These are phyloP conservation scores for Polysphondylium violaceum DNA, from an alignment of 78 protist species.

Conservation along the genomic window DNA sequence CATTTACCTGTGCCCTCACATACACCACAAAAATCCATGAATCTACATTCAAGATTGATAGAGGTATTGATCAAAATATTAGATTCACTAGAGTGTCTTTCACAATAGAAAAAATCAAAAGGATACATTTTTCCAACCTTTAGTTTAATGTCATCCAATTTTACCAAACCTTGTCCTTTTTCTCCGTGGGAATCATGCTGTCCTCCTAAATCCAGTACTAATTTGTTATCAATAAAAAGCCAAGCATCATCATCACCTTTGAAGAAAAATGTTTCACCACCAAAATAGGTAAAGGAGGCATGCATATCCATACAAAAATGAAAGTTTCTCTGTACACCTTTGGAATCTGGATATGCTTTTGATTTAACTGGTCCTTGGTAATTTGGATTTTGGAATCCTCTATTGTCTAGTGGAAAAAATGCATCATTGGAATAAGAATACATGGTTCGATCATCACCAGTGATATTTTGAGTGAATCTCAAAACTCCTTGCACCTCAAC, in stretches of 20 bases:
- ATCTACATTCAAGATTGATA: constrained; percentile 44
- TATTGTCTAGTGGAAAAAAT: constrained; percentile 51
- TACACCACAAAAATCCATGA: too few relatives aligned
- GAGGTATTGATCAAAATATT: constrained; percentile 15
- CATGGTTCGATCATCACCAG: constrained; percentile 25
- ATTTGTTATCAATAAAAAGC: constrained; percentile 32
- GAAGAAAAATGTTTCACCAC: constrained; percentile 10
- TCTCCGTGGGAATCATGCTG: constrained; percentile 16
- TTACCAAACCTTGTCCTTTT: constrained; percentile 11
- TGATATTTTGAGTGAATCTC: neutral
- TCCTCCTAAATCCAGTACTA: constrained; percentile 57
- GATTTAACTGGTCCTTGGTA: neutral
- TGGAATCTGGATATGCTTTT: neutral
- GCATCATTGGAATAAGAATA: constrained; percentile 12
- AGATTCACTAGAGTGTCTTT: constrained; percentile 47
- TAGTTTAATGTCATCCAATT: constrained; percentile 9
- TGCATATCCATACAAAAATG: constrained; percentile 35
- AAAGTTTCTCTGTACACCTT: constrained; percentile 6
- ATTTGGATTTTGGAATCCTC: constrained; percentile 36
- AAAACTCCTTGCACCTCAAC: neutral
- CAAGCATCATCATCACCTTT: constrained; percentile 61
- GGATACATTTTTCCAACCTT: neutral
- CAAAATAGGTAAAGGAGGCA: constrained; percentile 27
- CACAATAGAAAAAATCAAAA: constrained; percentile 76
- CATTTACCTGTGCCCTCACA: too few relatives aligned